A percentile compares a stretch with the other conserved stretches of the same genome.
Evolutionary conservation across 139 green algal species (phyloP).

Genomic region (Chlorella sp.): DNA sequence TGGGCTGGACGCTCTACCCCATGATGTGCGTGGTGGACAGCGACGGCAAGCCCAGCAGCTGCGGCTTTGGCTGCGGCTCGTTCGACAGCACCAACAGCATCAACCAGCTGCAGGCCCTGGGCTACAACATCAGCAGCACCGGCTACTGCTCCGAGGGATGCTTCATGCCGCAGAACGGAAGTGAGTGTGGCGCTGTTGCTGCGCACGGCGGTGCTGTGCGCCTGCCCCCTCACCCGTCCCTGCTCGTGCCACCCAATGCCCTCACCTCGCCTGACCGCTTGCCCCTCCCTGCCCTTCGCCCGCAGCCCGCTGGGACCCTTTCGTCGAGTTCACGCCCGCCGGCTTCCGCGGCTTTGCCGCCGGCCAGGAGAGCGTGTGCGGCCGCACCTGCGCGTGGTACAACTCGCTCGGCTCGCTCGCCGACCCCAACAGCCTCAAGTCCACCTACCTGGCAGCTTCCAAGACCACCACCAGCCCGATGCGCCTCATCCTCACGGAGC

Average conservation of each 20-base stretch:
- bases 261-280: no score
- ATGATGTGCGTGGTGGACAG: constrained; percentile 49
- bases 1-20: constrained; percentile 15
- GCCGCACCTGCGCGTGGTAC: constrained; percentile 51
- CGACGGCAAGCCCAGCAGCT: background rate
- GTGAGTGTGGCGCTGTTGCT: no score
- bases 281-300: background rate
- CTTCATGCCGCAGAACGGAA: constrained; percentile 26
- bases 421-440: background rate
- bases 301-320: constrained; percentile 42
- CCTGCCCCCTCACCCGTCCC: no score
- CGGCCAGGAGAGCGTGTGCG: constrained; percentile 42
- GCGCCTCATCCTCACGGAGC: constrained; percentile 15
- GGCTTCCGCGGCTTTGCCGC: constrained; percentile 59
- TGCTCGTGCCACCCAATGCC: no score
- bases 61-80: background rate
- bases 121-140: background rate
- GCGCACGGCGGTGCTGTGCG: no score
- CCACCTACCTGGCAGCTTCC: background rate
- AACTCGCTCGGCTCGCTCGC: background rate
- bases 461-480: background rate
- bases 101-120: background rate
- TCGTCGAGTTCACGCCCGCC: constrained; percentile 55
- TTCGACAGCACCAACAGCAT: background rate
- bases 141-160: constrained; percentile 56